Evolutionary conservation across 2,329 filamentous ascomycete species (phyloP), one percentile per base, ranked within the genome.

Genomic region (Nigrospora sphaerica): DNA sequence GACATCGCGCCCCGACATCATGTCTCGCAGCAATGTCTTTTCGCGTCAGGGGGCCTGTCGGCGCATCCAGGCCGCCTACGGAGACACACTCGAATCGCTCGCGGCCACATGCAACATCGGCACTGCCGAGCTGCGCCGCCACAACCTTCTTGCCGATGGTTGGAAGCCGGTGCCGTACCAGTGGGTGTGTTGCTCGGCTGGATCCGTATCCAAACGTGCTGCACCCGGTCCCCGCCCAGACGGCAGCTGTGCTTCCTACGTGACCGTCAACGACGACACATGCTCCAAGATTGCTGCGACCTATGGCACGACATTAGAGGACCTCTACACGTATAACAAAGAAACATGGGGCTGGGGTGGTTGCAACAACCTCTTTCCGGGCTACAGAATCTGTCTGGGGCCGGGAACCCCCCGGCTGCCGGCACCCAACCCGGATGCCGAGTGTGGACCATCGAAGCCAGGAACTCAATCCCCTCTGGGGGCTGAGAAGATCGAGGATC

Each of bases 271-370:
- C 0, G 50, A 49, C 2, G 71, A 74, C 36, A 56, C 42, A 17
- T 72, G 70, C 53, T 39, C 48, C 38, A 48, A n/a, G 6, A 56
- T 73, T 41, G 65, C 64, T 3, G 41, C 48, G 9, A 42, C 47
- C 5, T 52, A 67, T 48, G 46, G 51, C 6, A 43, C 71, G 10
- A 65, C 56, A 2, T 47, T 56, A 0, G 43, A 54, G 1, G 54
- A 70, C 6, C 54, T 72, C 14, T 57, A 66, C 23, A 48, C 52
- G 2, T 65, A 62, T 49, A 73, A 73, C 50, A 59, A 52, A n/a
- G 56, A 63, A 17, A 69, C 67, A n/a, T 73, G 67, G 66, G 64
- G 57, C 14, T 72, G 63, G 61, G 46, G 39, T 12, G 63, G 62
- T 6, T 71, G 68, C 49, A 44, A 54, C 17, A 45, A 44, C 45